A percentile compares a stretch with the other conserved stretches of the same genome.
phyloP scores from a whole-genome alignment of 306 rosid species.

The Casuarina equisetifolia region DNA sequence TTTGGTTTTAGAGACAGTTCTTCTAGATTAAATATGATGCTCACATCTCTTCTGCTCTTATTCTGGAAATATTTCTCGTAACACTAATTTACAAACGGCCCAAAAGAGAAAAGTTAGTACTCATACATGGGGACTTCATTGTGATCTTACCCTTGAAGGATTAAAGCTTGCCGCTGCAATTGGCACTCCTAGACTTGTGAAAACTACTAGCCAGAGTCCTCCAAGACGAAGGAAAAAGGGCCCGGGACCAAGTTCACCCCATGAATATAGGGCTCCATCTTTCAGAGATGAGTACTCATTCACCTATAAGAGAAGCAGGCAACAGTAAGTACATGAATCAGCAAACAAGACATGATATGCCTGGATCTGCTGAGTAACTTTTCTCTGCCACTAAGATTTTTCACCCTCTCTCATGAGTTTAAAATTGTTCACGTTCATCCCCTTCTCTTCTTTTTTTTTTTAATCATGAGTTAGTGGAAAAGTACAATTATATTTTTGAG shows the following conservation, averaged over 20 bases:
- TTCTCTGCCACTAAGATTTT: not conserved
- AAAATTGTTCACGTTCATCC: not conserved
- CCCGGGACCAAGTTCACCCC: constrained; percentile 92
- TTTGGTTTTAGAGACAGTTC: not conserved
- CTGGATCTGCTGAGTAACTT: constrained; percentile 13
- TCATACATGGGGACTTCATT: not conserved
- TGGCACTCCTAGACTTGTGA: constrained; percentile 79
- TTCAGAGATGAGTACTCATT: constrained; percentile 93
- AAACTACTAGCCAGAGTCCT: constrained; percentile 82
- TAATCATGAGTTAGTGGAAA: not conserved
- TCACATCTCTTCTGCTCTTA: not conserved
- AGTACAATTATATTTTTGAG: not conserved
- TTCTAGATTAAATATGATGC: not conserved
- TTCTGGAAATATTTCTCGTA: not conserved
- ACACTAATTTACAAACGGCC: not conserved
- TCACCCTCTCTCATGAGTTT: not conserved
- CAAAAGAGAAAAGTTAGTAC: not conserved
- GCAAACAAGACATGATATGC: constrained; percentile 12
- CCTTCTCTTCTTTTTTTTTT: not conserved
- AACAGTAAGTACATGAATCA: constrained; percentile 10
- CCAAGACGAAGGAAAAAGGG: constrained; percentile 89
- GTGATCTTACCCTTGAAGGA: constrained; percentile 77
- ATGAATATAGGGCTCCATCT: constrained; percentile 67
- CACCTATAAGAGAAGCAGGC: constrained; percentile 51
- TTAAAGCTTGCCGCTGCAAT: constrained; percentile 94